Evolutionary conservation across 2,329 filamentous ascomycete species (phyloP).

Genomic region (Ceratocystis papillata): DNA sequence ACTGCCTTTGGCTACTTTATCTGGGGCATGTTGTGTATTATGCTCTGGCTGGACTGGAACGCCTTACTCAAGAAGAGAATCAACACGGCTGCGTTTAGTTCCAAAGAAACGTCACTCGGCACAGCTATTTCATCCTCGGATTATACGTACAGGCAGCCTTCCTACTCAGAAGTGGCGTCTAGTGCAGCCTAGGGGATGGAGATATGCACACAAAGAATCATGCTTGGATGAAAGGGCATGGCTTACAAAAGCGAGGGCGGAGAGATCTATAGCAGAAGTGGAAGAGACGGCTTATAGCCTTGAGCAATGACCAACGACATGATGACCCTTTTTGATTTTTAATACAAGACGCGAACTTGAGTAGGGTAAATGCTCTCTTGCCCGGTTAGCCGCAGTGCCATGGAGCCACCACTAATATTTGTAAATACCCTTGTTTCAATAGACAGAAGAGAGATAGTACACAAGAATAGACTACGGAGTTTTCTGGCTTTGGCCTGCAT

Average conservation of each 20-base stretch:
- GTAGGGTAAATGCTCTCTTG: not conserved
- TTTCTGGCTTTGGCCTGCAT: not conserved
- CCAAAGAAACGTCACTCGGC: constrained; percentile 15
- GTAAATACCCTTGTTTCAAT: not conserved
- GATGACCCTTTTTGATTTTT: not conserved
- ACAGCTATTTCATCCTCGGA: constrained; percentile 17
- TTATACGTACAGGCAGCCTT: constrained; percentile 10
- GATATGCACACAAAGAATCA: not conserved
- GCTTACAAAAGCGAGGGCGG: not conserved
- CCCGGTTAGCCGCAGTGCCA: not conserved
- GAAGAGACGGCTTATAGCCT: not conserved
- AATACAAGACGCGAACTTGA: not conserved
- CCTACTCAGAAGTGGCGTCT: constrained; percentile 14
- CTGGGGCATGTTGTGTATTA: constrained; percentile 33
- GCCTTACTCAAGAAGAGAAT: constrained; percentile 13
- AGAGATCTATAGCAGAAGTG: not conserved
- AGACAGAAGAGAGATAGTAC: not conserved
- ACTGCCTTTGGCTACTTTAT: constrained; percentile 57
- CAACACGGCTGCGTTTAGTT: not conserved
- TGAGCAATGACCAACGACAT: constrained; percentile 4
- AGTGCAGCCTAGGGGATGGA: not conserved
- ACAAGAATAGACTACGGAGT: constrained; percentile 11
- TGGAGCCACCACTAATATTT: not conserved
- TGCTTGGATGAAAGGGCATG: not conserved
- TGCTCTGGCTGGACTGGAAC: constrained; percentile 21